Evolutionary conservation across 1,284 basidiomycete genomes (phyloP).

Genomic region (Termitomyces sp.): DNA sequence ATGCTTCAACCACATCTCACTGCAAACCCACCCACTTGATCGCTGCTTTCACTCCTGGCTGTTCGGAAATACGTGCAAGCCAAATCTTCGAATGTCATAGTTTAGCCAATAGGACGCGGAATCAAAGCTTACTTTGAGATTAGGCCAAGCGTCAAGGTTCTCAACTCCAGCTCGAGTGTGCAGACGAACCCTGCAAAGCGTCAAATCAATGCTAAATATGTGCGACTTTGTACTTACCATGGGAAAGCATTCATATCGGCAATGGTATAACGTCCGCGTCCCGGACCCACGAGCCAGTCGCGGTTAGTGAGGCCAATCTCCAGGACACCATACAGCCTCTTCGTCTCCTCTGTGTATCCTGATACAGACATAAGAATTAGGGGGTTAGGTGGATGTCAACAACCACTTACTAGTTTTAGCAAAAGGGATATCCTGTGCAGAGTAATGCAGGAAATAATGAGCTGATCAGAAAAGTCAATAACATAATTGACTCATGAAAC

Average conservation of each 20-base stretch:
- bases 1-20: not conserved
- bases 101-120: not conserved
- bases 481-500: not conserved
- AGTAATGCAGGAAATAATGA: slow-evolving; percentile 52
- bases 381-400: not conserved
- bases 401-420: slow-evolving; percentile 47
- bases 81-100: slow-evolving; percentile 6
- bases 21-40: slow-evolving; percentile 9
- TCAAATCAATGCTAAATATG: not conserved
- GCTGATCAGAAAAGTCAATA: slow-evolving; percentile 26
- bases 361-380: slow-evolving; percentile 8
- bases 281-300: slow-evolving; percentile 68
- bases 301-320: slow-evolving; percentile 62
- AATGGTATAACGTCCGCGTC: slow-evolving; percentile 59
- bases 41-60: slow-evolving; percentile 15
- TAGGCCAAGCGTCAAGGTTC: slow-evolving; percentile 52
- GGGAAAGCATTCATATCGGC: slow-evolving; percentile 60
- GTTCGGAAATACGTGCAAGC: slow-evolving; percentile 8
- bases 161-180: slow-evolving; percentile 46
- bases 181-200: slow-evolving; percentile 40
- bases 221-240: slow-evolving; percentile 34
- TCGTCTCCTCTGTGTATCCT: slow-evolving; percentile 75
- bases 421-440: slow-evolving; percentile 63
- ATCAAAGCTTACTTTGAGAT: slow-evolving; percentile 38
- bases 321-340: slow-evolving; percentile 72